Evolutionary conservation across 1,139 yeast genomes (phyloP).

Genomic region (Suhomyces choctaworum): DNA sequence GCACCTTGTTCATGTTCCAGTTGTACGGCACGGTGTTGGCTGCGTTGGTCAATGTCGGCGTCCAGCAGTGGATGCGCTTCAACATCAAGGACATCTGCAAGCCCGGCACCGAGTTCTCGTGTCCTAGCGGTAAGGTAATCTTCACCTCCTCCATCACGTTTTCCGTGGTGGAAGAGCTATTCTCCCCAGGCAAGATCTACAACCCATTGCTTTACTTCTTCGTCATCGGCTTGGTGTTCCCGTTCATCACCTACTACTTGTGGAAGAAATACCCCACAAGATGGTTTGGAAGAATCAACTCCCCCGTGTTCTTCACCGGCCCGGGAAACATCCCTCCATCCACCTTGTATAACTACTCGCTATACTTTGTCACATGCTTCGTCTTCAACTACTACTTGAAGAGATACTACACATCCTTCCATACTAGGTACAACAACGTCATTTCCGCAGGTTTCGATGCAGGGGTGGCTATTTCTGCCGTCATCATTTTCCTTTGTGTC

Average conservation of each 20-base stretch:
- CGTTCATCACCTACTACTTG: conserved; percentile 31
- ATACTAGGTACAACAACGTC: conserved; percentile 25
- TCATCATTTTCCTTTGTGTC: conserved; percentile 25
- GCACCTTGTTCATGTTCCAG: conserved; percentile 18
- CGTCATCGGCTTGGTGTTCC: conserved; percentile 46
- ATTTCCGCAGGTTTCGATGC: conserved; percentile 26
- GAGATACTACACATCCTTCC: conserved; percentile 35
- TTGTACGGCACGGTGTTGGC: conserved; percentile 27
- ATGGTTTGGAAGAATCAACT: conserved; percentile 29
- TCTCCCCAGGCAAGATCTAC: conserved; percentile 42
- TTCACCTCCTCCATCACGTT: conserved; percentile 19
- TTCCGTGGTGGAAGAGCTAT: conserved; percentile 29
- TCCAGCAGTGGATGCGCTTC: conserved; percentile 25
- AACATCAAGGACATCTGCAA: conserved; percentile 18
- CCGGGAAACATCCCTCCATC: conserved; percentile 55
- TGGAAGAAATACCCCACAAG: conserved; percentile 23
- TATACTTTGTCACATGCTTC: conserved; percentile 49
- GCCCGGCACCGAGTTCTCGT: conserved; percentile 20
- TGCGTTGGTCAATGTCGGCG: conserved; percentile 36
- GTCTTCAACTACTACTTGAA: conserved; percentile 53
- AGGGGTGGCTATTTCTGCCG: conserved; percentile 25
- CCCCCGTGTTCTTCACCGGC: conserved; percentile 53
- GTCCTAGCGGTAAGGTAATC: conserved; percentile 21
- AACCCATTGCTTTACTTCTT: conserved; percentile 44
- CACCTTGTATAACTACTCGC: conserved; percentile 49